These are phyloP conservation scores for Ophiocordyceps robertsii DNA, from an alignment of 2,329 filamentous ascomycete genomes.

Conservation along the genomic window DNA sequence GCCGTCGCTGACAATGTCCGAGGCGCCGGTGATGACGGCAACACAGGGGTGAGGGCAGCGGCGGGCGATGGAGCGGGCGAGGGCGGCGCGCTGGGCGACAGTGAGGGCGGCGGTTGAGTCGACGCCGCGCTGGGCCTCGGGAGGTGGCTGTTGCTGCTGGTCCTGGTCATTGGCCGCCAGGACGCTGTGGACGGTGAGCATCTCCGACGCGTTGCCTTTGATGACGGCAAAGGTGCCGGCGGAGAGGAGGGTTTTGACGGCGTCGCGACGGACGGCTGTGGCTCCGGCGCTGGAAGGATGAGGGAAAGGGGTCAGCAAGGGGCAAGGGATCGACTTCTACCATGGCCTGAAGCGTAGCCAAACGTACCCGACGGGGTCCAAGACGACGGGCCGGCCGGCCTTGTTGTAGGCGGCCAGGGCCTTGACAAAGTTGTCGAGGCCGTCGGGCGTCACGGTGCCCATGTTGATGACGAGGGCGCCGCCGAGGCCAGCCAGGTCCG, in stretches of 20 bases:
- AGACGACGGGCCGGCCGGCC: conserved; percentile 59
- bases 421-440: conserved; percentile 55
- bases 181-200: conserved; percentile 55
- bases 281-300: conserved; percentile 50
- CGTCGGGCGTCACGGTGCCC: conserved; percentile 75
- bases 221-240: conserved; percentile 74
- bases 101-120: conserved; percentile 55
- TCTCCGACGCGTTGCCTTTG: conserved; percentile 89
- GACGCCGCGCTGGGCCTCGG: conserved; percentile 58
- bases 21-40: conserved; percentile 69
- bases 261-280: conserved; percentile 56
- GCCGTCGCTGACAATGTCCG: conserved; percentile 70
- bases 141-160: too few relatives aligned
- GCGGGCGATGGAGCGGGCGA: conserved; percentile 54
- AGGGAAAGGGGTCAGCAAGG: too few relatives aligned
- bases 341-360: neutral
- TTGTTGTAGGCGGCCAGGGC: conserved; percentile 74
- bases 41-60: conserved; percentile 61
- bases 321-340: too few relatives aligned
- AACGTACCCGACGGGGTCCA: conserved; percentile 73
- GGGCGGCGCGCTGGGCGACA: conserved; percentile 34
- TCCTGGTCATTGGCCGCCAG: neutral
- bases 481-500: conserved; percentile 63
- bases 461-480: conserved; percentile 85
- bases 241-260: conserved; percentile 57